These are phyloP conservation scores for Antitrichia curtipendula DNA, from an alignment of 225 moss, liverwort and hornwort species.

Conservation along the genomic window DNA sequence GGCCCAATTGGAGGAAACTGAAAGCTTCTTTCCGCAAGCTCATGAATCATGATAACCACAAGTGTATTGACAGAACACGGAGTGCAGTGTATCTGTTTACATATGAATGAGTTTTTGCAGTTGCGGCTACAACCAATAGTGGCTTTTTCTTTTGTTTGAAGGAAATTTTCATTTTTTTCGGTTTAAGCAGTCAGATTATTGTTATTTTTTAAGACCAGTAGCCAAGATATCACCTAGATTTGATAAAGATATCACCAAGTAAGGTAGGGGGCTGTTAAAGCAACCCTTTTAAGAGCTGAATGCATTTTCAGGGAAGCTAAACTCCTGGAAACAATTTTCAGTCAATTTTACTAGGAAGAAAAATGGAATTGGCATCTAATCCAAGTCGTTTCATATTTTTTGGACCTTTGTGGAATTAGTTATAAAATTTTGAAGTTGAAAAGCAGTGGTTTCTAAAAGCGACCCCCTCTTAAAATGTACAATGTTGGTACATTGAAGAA, in stretches of 20 bases:
- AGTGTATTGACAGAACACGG: not conserved
- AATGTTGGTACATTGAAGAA: too few relatives aligned
- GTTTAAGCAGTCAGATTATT: fast-evolving
- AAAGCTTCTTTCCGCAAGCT: not conserved
- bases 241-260: not conserved
- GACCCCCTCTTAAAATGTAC: too few relatives aligned
- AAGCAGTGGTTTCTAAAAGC: too few relatives aligned
- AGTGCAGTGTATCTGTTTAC: not conserved
- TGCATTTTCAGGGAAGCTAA: too few relatives aligned
- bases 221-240: not conserved
- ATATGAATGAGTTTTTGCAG: fast-evolving
- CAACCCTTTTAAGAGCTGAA: too few relatives aligned
- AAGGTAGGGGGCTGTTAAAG: too few relatives aligned
- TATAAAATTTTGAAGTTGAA: too few relatives aligned
- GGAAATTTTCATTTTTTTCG: not conserved
- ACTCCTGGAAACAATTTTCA: too few relatives aligned
- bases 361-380: too few relatives aligned
- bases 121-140: not conserved
- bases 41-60: not conserved
- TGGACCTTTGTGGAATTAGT: too few relatives aligned
- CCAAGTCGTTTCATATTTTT: too few relatives aligned
- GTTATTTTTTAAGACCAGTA: fast-evolving
- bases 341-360: too few relatives aligned
- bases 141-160: fast-evolving
- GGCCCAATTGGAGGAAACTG: not conserved